Evolutionary conservation across 139 green algal genomes (phyloP), one percentile per base, ranked within the genome.

Genomic region (Haematococcus lacustris): DNA sequence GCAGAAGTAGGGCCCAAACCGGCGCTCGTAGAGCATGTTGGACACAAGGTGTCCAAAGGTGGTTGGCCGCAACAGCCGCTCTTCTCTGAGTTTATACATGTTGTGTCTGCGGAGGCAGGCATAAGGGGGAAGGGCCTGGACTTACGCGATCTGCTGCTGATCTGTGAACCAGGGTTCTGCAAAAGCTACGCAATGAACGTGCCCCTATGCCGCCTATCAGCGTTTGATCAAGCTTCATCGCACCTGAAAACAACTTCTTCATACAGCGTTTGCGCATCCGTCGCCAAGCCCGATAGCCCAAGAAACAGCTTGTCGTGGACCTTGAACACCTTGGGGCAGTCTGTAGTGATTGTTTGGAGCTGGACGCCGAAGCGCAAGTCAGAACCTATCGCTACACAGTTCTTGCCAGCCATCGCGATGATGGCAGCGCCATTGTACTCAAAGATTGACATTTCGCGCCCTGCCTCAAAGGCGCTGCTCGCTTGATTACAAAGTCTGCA

Each of bases 311-410:
- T 86, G 79, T 98, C 93, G 73, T 99, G 93, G 35, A 99, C 94
- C 65, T 90, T 80, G 74, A 83, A 83, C 1, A 99, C 80, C 76
- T 98, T 98, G 39, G 94, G 89, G 75, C 91, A 93, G 74, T 99
- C 96, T 30, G 88, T 96, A 0, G 95, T 91, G 17, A 99, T 90
- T 2, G 96, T 99, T 80, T 97, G 91, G 51, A 97, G 83, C 82
- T 99, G 92, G 38, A 98, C 91, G 39, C 96, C 96, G 51, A 99
- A 93, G 17, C 96, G 89, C 57, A 98, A 82, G 77, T 99, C 96
- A 68, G 85, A 95, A 33, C 80, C 95, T 41, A 99, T 99, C 23
- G 96, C 96, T 32, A 99, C 89, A 77, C 96, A 99, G 5, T 98
- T 81, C 77, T 98, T 93, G 32, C 66, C 38, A 32, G 88, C 81